Base-by-base conservation (phyloP, 2,329 filamentous ascomycete genomes). In the Ophiobolus disseminans region DNA sequence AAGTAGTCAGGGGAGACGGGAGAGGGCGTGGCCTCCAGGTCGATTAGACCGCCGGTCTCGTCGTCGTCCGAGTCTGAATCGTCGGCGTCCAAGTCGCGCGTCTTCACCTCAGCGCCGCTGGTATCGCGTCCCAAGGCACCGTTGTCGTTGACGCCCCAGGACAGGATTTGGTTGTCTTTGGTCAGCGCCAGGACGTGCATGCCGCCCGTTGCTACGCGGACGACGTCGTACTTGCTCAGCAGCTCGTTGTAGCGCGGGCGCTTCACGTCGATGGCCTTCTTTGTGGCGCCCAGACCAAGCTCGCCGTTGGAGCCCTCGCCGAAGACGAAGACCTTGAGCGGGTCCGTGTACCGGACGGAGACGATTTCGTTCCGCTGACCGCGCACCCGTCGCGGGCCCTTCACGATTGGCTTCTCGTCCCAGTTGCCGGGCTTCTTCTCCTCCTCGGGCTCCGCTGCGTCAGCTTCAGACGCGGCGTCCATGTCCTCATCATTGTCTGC, bases 111-210 rank as follows among this genome's bases (percentile, higher is more conserved):
- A 4, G 55, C 68, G 80, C 86, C 87, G 10, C 76, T 76, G 3
- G 88, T 92, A 66, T 89, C 83, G 66, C 90, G 82, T 32, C 90
- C 90, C 28, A 95, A 81, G 7, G 90, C 89, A 55, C 88, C 88
- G 66, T 91, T 86, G 66, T 95, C 90, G 68, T 94, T 94, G 60
- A 94, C 90, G 44, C 90, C 90, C 90, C 90, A 95, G 21, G 89
- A 91, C 44, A 91, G 76, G 60, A 95, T 88, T 75, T 86, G 86
- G 78, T 91, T 90, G 72, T 93, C 87, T 59, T 86, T 82, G 40
- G 90, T 93, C 42, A 94, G 76, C 3, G 87, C 89, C 54, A 88
- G 78, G 42, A 82, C 86, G 74, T 95, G 90, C 89, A 95, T 93
- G 47, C 89, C 90, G 52, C 90, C 90, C 51, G 87, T 86, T 40